Evolutionary conservation across 805 yeast genomes (phyloP), one percentile per base, ranked within the genome.

Genomic region (Metschnikowia continentalis): DNA sequence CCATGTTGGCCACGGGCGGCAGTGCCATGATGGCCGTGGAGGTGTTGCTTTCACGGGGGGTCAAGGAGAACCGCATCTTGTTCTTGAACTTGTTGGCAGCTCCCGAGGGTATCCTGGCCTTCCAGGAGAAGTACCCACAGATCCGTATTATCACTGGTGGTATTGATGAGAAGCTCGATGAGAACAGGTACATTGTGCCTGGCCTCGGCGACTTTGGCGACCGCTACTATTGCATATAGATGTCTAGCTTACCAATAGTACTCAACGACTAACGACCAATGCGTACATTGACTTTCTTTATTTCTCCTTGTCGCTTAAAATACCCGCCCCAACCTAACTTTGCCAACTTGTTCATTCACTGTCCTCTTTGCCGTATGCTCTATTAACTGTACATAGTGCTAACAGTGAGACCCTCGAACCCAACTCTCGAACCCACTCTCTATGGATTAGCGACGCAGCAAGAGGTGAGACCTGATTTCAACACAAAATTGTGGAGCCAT

Each of bases 161-260:
- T 57, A 77, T 94, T 59, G 99, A 94, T 67, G 83, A 85, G 62
- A 86, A 87, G 50, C 77, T 94, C 64, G 90, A 92, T 64, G 96
- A 84, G 50, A 76, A 84, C 65, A 88, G 86, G 71, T 90, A 84
- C 69, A 87, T 94, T 60, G 82, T 82, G 44, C 99, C 99, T 32
- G 99, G 99, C 43, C 77, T 94, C 59, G 99, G 99, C 64, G 99
- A 94, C 66, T 94, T 94, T 64, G 99, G 99, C 64, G 98, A 94
- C 74, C 81, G 98, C 71, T 94, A 94, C 74, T 94, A 92, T 75
- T 89, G 96, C 74, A 82, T 89, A 55, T 91, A 77, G 41, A 23
- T n/a, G 20, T n/a, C 15, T 33, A 33, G 11, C 30, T 26, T 26
- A 26, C 30, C 30, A 26, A 26, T 26, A 26, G 30, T 26, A 26